Conservation (phyloP, 2,329 filamentous ascomycete species). For the Fusarium tanahbumbuense region DNA sequence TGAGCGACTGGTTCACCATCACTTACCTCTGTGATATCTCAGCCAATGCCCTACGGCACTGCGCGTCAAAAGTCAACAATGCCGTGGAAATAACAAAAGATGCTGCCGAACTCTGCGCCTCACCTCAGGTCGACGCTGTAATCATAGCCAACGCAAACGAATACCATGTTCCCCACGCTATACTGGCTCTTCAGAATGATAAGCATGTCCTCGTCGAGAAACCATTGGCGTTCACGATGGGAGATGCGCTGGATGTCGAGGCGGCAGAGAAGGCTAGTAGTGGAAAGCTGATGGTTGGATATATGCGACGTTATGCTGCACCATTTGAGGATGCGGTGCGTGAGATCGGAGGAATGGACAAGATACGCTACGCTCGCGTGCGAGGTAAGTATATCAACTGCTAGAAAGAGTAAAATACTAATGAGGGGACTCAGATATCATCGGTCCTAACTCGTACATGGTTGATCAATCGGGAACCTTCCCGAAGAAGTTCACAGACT, state of each 20-base stretch:
- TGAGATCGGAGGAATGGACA: constrained; percentile 63
- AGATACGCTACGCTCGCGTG: constrained; percentile 67
- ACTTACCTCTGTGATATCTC: constrained; percentile 66
- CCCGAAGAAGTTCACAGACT: constrained; percentile 52
- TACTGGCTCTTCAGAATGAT: constrained; percentile 62
- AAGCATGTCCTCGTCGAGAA: constrained; percentile 72
- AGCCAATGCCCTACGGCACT: constrained; percentile 42
- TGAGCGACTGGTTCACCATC: constrained; percentile 58
- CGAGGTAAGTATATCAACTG: not conserved
- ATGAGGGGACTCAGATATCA: constrained; percentile 40
- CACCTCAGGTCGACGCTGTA: constrained; percentile 62
- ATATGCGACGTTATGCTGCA: constrained; percentile 70
- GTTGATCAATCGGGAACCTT: constrained; percentile 62
- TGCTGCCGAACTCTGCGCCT: constrained; percentile 56
- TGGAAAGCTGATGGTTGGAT: constrained; percentile 67
- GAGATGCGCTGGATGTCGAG: constrained; percentile 59
- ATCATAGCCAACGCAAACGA: constrained; percentile 65
- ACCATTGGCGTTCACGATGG: constrained; percentile 63
- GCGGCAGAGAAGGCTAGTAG: constrained; percentile 59
- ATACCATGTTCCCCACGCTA: constrained; percentile 64
- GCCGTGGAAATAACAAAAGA: constrained; percentile 49
- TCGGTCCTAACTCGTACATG: constrained; percentile 64
- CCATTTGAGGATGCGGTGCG: constrained; percentile 64
- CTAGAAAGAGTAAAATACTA: not conserved
- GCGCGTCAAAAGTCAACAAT: constrained; percentile 38